phyloP scores from a whole-genome alignment of 108 stramenopile genomes.

The Conticribra weissflogii region DNA sequence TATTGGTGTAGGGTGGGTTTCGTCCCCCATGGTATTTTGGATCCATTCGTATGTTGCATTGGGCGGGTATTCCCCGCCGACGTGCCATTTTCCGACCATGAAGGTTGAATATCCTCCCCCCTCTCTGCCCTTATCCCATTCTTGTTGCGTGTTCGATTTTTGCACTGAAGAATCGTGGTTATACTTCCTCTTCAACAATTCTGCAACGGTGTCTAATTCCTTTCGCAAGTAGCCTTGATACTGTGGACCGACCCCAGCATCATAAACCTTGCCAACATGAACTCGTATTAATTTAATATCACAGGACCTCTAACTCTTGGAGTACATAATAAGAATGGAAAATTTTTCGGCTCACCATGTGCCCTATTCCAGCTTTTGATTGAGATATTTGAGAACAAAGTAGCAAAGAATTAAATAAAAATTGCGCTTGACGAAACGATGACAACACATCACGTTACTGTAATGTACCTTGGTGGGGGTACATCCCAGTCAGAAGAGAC shows the following conservation, averaged over 20 bases:
- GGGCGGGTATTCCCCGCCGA: constrained; percentile 53
- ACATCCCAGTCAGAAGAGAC: constrained; percentile 42
- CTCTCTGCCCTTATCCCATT: neutral
- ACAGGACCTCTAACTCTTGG: no score
- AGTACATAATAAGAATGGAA: no score
- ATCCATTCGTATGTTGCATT: constrained; percentile 49
- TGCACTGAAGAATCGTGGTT: neutral
- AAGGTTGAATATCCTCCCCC: constrained; percentile 42
- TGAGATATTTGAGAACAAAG: no score
- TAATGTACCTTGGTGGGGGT: constrained; percentile 55
- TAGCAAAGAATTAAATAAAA: no score
- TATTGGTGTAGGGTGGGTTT: constrained; percentile 39
- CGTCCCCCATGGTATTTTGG: constrained; percentile 39
- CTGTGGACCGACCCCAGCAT: constrained; percentile 45
- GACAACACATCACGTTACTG: no score
- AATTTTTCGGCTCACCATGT: constrained; percentile 28
- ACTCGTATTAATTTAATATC: no score
- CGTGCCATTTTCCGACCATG: constrained; percentile 58
- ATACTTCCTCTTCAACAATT: constrained; percentile 33
- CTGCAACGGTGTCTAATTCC: constrained; percentile 43
- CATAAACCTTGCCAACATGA: constrained; percentile 6
- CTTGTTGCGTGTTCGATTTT: neutral
- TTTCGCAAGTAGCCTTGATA: constrained; percentile 47
- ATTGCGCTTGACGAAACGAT: no score
- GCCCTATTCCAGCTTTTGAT: constrained; percentile 56